Evolutionary conservation across 2,329 filamentous ascomycete species (phyloP).

Genomic region (Ilyonectria destructans): DNA sequence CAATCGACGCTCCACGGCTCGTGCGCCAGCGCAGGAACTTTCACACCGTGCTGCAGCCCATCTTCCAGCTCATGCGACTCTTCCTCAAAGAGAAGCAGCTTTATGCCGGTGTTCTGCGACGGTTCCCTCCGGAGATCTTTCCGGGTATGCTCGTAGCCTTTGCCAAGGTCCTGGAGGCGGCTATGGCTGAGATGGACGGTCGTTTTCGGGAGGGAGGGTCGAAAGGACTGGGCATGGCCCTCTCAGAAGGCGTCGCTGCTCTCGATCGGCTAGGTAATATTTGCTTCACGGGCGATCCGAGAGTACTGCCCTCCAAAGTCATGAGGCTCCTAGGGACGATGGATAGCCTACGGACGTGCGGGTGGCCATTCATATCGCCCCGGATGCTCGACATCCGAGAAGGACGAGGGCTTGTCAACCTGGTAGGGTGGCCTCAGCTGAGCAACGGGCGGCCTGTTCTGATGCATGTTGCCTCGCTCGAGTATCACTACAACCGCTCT

Average conservation of each 20-base stretch:
- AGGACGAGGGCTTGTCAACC: neutral
- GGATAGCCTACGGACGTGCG: neutral
- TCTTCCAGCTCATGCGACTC: slow-evolving; percentile 35
- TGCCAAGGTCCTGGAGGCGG: neutral
- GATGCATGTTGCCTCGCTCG: neutral
- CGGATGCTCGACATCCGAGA: neutral
- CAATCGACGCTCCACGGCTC: neutral
- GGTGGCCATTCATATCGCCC: neutral
- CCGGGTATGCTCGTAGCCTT: neutral
- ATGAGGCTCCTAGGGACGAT: neutral
- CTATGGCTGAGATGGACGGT: neutral
- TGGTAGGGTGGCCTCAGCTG: neutral
- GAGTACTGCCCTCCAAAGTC: neutral
- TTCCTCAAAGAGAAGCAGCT: slow-evolving; percentile 29
- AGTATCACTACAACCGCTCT: neutral
- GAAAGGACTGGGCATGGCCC: neutral
- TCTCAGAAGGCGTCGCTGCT: neutral
- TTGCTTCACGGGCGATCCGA: neutral
- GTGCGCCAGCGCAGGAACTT: neutral
- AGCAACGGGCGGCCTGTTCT: neutral
- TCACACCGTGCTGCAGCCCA: slow-evolving; percentile 19
- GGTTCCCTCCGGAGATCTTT: neutral
- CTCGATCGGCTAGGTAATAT: neutral
- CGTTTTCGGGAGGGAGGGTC: neutral
- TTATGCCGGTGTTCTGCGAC: neutral